Evolutionary conservation across 169 alveolate genomes (phyloP).

Genomic region (Babesia sp.): DNA sequence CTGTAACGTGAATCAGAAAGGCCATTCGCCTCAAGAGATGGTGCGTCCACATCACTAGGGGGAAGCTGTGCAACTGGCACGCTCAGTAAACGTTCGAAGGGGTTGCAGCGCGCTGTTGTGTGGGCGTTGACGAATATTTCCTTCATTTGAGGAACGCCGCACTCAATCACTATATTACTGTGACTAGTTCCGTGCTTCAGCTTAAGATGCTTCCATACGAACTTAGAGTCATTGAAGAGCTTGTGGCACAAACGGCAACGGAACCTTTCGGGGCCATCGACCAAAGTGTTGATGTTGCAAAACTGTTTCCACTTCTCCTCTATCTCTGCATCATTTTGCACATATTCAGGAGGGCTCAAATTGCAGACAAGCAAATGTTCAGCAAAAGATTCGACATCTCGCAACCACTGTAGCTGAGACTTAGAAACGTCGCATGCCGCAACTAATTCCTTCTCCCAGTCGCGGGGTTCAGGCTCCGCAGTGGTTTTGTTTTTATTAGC

Average conservation of each 20-base stretch:
- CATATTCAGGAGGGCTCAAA: slow-evolving; percentile 56
- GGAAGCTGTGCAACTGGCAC: slow-evolving; percentile 51
- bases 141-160: slow-evolving; percentile 65
- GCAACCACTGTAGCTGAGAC: slow-evolving; percentile 62
- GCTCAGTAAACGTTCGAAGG: slow-evolving; percentile 53
- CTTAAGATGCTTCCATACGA: slow-evolving; percentile 68
- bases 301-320: slow-evolving; percentile 71
- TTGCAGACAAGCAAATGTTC: slow-evolving; percentile 35
- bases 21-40: slow-evolving; percentile 33
- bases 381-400: slow-evolving; percentile 67
- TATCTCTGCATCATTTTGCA: slow-evolving; percentile 26
- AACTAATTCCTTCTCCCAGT: slow-evolving; percentile 55
- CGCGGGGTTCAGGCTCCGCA: slow-evolving; percentile 7
- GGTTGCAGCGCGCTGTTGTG: slow-evolving; percentile 52
- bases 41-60: slow-evolving; percentile 37
- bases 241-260: slow-evolving; percentile 61
- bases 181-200: slow-evolving; percentile 47
- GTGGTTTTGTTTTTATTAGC: slow-evolving; percentile 7
- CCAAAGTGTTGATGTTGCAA: slow-evolving; percentile 63
- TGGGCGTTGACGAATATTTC: slow-evolving; percentile 57
- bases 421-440: slow-evolving; percentile 55
- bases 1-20: slow-evolving; percentile 8
- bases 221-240: slow-evolving; percentile 69
- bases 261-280: slow-evolving; percentile 65
- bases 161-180: slow-evolving; percentile 57